Evolutionary conservation across 768 basidiomycete species (phyloP), one percentile per base, ranked within the genome.

Genomic region (Trametes cinnabarina): DNA sequence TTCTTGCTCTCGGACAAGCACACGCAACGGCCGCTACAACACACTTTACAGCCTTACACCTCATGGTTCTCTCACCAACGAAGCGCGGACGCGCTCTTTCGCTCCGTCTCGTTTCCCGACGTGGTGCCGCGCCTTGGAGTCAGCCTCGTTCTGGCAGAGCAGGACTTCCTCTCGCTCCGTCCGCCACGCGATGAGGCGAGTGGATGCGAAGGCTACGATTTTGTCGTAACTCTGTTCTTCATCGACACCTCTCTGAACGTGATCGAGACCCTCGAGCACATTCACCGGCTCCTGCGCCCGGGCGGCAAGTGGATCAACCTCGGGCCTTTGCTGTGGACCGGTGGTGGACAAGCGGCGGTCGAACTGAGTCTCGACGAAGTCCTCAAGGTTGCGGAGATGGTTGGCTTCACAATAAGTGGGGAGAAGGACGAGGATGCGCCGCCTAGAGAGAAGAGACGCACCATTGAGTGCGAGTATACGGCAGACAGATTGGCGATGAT

Each of bases 41-140:
- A 87, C 67, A 68, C 63, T 9, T 55, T 88, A 6, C 77, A 80
- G 41, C 88, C 88, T 0, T 88, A 82, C 64, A 75, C 83, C 0
- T 81, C 86, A 62, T 85, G 84, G 81, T 87, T 86, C 69, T 88
- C 87, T 17, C 87, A 90, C 66, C 85, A 87, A 63, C 76, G 80
- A 12, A 74, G 73, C 23, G 74, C 74, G 14, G 74, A 74, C 14
- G 68, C 77, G 11, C 66, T 84, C 2, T 84, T 87, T 65, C 82
- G 85, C 17, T 30, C 66, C 3, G 72, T 87, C 49, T 58, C 66
- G 0, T 86, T 88, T 63, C 88, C 88, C 0, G 87, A 90, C 65
- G 77, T 74, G 34, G 63, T 87, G 11, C 87, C 87, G 0, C 74
- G 79, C 3, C 72, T 80, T 34, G 68, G 70, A 6, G 58, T 71